Conservation (phyloP, 1,284 basidiomycete genomes). For the Ustilago nuda region DNA sequence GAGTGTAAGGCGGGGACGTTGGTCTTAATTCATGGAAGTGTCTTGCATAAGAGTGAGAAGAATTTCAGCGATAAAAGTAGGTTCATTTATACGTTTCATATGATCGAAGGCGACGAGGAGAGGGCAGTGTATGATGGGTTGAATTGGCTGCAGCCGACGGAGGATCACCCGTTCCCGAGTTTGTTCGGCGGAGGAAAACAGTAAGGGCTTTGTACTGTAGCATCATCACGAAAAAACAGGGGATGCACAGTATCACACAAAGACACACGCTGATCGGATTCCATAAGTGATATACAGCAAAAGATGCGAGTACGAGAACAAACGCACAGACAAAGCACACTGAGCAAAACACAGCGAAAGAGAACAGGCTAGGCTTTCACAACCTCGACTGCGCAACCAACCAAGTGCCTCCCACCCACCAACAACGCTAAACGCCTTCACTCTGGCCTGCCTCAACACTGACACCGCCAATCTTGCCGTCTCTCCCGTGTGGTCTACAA, state of each 20-base stretch:
- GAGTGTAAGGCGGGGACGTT: constrained; percentile 58
- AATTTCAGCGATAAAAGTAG: constrained; percentile 46
- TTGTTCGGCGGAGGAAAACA: constrained; percentile 25
- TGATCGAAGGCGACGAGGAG: constrained; percentile 57
- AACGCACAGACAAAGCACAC: neutral
- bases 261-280: neutral
- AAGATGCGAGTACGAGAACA: neutral
- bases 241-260: too few relatives aligned
- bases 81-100: constrained; percentile 66
- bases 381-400: neutral
- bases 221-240: too few relatives aligned
- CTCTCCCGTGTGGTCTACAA: constrained; percentile 35
- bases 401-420: constrained; percentile 22
- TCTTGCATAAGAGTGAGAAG: constrained; percentile 61
- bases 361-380: neutral
- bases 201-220: neutral
- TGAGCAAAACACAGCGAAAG: neutral
- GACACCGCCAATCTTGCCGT: constrained; percentile 25
- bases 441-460: constrained; percentile 29
- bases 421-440: constrained; percentile 35
- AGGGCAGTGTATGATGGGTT: constrained; percentile 49
- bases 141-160: constrained; percentile 61
- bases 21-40: constrained; percentile 62
- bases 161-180: constrained; percentile 42
- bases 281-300: constrained; percentile 8